These are phyloP conservation scores for Pseudocercospora cruenta DNA, from an alignment of 2,329 filamentous ascomycete species.

Conservation along the genomic window DNA sequence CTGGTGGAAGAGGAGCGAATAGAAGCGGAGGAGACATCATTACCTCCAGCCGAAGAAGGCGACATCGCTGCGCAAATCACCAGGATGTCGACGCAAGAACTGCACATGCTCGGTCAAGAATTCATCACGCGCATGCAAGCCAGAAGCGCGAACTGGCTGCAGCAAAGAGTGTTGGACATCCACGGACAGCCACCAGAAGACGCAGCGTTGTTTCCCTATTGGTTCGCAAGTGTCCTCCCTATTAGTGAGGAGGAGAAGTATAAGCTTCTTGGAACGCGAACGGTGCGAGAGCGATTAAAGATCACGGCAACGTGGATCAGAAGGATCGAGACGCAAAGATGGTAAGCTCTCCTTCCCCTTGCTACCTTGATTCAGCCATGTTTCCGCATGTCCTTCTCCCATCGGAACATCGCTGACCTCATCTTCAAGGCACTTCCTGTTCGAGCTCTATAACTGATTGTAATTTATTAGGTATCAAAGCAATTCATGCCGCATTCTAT, in stretches of 20 bases:
- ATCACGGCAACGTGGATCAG: constrained; percentile 79
- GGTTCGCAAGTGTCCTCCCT: constrained; percentile 82
- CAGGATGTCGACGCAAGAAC: constrained; percentile 68
- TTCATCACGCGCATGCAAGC: constrained; percentile 73
- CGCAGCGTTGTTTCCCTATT: constrained; percentile 80
- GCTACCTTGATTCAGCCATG: neutral
- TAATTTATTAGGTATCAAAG: constrained; percentile 41
- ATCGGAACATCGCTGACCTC: constrained; percentile 7
- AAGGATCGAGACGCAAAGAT: constrained; percentile 70
- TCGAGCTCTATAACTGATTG: constrained; percentile 1
- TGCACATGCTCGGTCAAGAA: constrained; percentile 66
- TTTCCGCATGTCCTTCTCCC: constrained; percentile 1
- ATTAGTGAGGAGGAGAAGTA: constrained; percentile 81
- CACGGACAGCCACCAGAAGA: constrained; percentile 80
- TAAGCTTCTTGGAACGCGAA: constrained; percentile 69
- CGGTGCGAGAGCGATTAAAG: constrained; percentile 79
- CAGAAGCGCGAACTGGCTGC: constrained; percentile 73
- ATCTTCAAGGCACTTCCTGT: neutral
- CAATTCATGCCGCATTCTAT: constrained; percentile 47
- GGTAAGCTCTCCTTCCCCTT: constrained; percentile 58
- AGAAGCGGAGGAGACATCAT: constrained; percentile 69
- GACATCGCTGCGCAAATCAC: constrained; percentile 48
- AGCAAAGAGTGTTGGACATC: constrained; percentile 69
- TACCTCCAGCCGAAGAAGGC: constrained; percentile 29
- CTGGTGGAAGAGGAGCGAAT: constrained; percentile 77